Evolutionary conservation across 1,139 yeast genomes (phyloP).

Genomic region (Citeromyces hawaiiensis): DNA sequence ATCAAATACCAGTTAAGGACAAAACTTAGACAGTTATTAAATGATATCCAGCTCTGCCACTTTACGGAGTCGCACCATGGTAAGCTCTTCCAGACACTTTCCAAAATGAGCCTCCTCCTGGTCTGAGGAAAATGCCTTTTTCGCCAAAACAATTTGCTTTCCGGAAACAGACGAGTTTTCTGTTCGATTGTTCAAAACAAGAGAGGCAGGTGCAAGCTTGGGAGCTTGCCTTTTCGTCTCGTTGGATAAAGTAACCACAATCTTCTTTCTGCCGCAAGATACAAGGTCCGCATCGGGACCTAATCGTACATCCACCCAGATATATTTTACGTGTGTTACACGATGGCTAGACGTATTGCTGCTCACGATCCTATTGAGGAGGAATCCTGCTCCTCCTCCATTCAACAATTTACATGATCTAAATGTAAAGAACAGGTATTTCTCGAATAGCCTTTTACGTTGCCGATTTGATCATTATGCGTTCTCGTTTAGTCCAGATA

Average conservation of each 20-base stretch:
- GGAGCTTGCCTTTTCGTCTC: conserved; percentile 2
- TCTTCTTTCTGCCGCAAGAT: conserved; percentile 26
- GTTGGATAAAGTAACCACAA: conserved; percentile 29
- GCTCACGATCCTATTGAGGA: too few species aligned
- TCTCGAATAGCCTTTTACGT: too few species aligned
- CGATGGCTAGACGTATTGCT: too few species aligned
- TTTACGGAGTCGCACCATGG: conserved; percentile 27
- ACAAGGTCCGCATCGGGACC: conserved; percentile 42
- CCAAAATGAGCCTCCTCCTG: conserved; percentile 20
- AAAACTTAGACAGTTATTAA: too few species aligned
- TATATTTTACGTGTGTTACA: too few species aligned
- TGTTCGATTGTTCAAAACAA: conserved; percentile 3
- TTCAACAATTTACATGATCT: too few species aligned
- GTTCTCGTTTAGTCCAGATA: too few species aligned
- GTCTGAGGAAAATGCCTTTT: conserved; percentile 1
- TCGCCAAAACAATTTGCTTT: conserved; percentile 9
- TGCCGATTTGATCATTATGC: too few species aligned
- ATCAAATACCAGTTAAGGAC: too few species aligned
- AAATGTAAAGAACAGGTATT: too few species aligned
- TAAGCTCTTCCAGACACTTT: conserved; percentile 25
- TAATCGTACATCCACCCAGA: conserved; percentile 43
- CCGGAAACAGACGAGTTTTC: conserved; percentile 6
- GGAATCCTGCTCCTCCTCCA: too few species aligned
- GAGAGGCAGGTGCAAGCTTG: conserved; percentile 5
- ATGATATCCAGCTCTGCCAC: conserved; percentile 30